Evolutionary conservation across 2,329 filamentous ascomycete species (phyloP).

Genomic region (Penicillium polonicum): DNA sequence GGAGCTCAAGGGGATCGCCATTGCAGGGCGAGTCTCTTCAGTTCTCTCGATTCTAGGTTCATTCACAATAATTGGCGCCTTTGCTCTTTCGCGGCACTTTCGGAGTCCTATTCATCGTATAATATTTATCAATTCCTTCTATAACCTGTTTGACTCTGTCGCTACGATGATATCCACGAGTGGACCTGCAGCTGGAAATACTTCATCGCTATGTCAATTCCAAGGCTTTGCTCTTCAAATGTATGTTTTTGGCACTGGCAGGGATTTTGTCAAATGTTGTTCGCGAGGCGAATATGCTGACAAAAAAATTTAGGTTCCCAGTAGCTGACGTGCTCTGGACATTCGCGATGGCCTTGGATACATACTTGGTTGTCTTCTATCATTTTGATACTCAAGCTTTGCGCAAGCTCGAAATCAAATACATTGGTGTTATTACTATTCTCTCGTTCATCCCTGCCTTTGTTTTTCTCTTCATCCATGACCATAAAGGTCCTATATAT

Average conservation of each 20-base stretch:
- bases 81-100: constrained; percentile 34
- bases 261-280: background rate
- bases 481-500: constrained; percentile 37
- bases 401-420: constrained; percentile 35
- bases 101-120: constrained; percentile 42
- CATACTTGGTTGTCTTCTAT: constrained; percentile 39
- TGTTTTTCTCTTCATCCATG: constrained; percentile 35
- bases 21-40: constrained; percentile 34
- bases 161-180: constrained; percentile 42
- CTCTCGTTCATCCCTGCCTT: constrained; percentile 38
- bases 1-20: constrained; percentile 27
- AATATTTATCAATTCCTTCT: constrained; percentile 42
- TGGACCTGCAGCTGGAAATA: constrained; percentile 36
- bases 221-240: constrained; percentile 42
- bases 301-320: constrained; percentile 33
- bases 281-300: background rate
- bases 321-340: constrained; percentile 42
- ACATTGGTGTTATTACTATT: constrained; percentile 30
- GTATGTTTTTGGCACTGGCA: constrained; percentile 18
- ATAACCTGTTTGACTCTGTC: constrained; percentile 39
- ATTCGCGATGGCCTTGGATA: constrained; percentile 39
- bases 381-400: constrained; percentile 34
- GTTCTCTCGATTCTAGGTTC: constrained; percentile 36
- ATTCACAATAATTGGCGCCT: constrained; percentile 36
- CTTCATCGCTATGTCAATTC: constrained; percentile 38